Evolutionary conservation across 805 yeast species (phyloP).

Genomic region (Phaffomyces antillensis): DNA sequence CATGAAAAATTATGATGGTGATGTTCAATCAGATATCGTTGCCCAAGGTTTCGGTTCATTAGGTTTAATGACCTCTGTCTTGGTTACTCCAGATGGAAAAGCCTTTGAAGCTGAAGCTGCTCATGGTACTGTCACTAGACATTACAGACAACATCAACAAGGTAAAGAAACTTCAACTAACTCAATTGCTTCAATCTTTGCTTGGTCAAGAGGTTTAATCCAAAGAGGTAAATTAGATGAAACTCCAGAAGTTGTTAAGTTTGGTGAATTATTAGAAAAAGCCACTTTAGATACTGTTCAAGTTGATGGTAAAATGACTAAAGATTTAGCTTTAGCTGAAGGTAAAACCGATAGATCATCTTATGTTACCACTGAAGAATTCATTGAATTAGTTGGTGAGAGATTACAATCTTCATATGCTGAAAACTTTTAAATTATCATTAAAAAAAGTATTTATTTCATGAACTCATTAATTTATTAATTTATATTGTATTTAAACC

Average conservation of each 20-base stretch:
- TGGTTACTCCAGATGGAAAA: slow-evolving; percentile 94
- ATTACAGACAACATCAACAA: slow-evolving; percentile 90
- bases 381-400: slow-evolving; percentile 71
- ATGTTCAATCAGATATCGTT: slow-evolving; percentile 92
- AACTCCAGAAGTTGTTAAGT: slow-evolving; percentile 78
- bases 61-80: slow-evolving; percentile 96
- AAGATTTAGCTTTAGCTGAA: slow-evolving; percentile 85
- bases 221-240: slow-evolving; percentile 88
- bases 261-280: slow-evolving; percentile 71
- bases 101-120: slow-evolving; percentile 97
- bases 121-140: slow-evolving; percentile 98
- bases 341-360: slow-evolving; percentile 78
- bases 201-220: slow-evolving; percentile 91
- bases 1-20: slow-evolving; percentile 97
- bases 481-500: neutral
- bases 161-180: slow-evolving; percentile 97
- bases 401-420: slow-evolving; percentile 38
- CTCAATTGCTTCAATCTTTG: slow-evolving; percentile 94
- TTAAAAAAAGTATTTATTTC: neutral
- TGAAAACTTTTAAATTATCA: slow-evolving; percentile 5
- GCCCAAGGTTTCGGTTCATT: slow-evolving; percentile 98
- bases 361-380: slow-evolving; percentile 89
- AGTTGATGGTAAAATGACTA: slow-evolving; percentile 85
- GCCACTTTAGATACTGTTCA: slow-evolving; percentile 85
- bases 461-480: neutral